These are phyloP conservation scores for Heritiera fomes DNA, from an alignment of 345 rosid species.

Conservation along the genomic window DNA sequence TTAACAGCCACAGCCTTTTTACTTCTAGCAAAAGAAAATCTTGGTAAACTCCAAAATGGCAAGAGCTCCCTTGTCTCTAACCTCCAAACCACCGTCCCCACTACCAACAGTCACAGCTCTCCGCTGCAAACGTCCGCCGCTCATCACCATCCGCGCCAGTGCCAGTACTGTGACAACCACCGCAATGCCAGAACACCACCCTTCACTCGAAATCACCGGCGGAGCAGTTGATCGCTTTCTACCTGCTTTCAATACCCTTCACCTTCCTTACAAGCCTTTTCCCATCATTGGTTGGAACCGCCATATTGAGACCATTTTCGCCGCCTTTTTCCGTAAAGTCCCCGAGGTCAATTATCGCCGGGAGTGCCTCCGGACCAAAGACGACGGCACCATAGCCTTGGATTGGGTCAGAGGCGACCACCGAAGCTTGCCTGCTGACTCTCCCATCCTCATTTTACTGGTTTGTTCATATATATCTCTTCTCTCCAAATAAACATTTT, in stretches of 20 bases:
- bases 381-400: slow-evolving; percentile 47
- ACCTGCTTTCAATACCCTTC: slow-evolving; percentile 52
- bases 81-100: slow-evolving; percentile 16
- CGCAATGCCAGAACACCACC: slow-evolving; percentile 44
- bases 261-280: slow-evolving; percentile 53
- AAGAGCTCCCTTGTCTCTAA: slow-evolving; percentile 30
- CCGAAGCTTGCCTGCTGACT: slow-evolving; percentile 40
- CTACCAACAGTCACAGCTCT: slow-evolving; percentile 25
- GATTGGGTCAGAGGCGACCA: slow-evolving; percentile 54
- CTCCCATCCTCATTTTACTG: slow-evolving; percentile 78
- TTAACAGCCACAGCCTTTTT: slow-evolving; percentile 8
- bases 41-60: slow-evolving; percentile 21
- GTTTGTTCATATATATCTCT: slow-evolving; percentile 28
- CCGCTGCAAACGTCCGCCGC: slow-evolving; percentile 25
- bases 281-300: slow-evolving; percentile 50
- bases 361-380: slow-evolving; percentile 49
- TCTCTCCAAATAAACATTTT: not conserved
- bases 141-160: slow-evolving; percentile 33
- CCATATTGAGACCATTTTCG: slow-evolving; percentile 50
- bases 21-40: not conserved
- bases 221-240: slow-evolving; percentile 61
- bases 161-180: slow-evolving; percentile 28
- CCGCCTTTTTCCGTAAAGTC: slow-evolving; percentile 45
- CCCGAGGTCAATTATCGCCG: slow-evolving; percentile 46
- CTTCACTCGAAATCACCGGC: slow-evolving; percentile 73